Evolutionary conservation across 345 rosid species (phyloP), one percentile per base, ranked within the genome.

Genomic region (Psidium friedrichsthalianum): DNA sequence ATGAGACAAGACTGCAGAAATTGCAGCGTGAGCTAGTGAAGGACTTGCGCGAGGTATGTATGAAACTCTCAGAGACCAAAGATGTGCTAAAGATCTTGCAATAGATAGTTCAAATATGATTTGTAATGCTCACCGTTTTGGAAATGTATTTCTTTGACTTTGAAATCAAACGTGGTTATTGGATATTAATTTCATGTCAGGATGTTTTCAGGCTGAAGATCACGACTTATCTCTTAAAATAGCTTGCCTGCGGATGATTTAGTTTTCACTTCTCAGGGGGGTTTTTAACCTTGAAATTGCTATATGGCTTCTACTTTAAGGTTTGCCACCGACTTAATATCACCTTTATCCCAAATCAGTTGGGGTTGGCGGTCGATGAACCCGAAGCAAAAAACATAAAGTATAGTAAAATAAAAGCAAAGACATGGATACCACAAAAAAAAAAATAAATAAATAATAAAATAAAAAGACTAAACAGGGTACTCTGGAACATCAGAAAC

Each of bases 1-100:
- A 97, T 54, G 99, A 97, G 92, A 97, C 98, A 25, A 95, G 98
- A 85, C 90, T 97, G 90, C 98, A 95, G 86, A 95, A 93, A 87
- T 87, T 97, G 90, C 99, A 97, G 85, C 96, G 95, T 9, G 94
- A 94, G 82, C 99, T 97, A 85, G 98, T 97, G 52, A 95, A 92
- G 90, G 94, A 93, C 93, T 92, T 97, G 47, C 96, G 87, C 69
- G 96, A 97, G 97, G 99, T 97, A 91, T 87, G 87, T 83, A 83
- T 85, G 54, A 27, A 80, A 42, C 85, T 84, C 82, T 84, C 44
- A 8, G 1, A 18, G 78, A 32, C 78, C 78, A 69, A 32, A 32
- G 78, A 18, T 3, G 1, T 32, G 47, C 44, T 32, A 69, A 69
- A 32, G 47, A 32, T 87, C 27, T 54, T 40, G 74, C 56, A 54